Evolutionary conservation across 1,139 yeast species (phyloP).

Genomic region (Geotrichum reessii): DNA sequence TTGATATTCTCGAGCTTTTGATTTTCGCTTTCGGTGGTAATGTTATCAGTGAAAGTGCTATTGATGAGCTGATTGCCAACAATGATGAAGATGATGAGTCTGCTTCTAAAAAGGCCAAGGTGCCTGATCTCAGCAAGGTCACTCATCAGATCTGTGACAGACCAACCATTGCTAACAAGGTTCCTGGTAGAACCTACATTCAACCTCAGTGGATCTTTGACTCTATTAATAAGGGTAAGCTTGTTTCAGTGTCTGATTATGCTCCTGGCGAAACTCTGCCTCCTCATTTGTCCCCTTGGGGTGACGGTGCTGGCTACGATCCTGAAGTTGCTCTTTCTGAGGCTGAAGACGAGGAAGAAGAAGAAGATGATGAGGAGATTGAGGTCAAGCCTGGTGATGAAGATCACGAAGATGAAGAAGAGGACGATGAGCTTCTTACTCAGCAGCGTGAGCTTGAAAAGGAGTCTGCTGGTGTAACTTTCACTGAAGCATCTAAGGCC

Average conservation of each 20-base stretch:
- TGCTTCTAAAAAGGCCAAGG: slow-evolving; percentile 30
- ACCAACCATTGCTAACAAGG: slow-evolving; percentile 70
- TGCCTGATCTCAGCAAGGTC: slow-evolving; percentile 58
- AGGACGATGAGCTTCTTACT: slow-evolving; percentile 46
- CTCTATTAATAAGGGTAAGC: slow-evolving; percentile 69
- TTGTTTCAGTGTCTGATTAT: slow-evolving; percentile 71
- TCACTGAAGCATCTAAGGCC: slow-evolving; percentile 45
- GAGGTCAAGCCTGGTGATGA: slow-evolving; percentile 49
- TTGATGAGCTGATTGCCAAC: slow-evolving; percentile 59
- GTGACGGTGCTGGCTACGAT: slow-evolving; percentile 85
- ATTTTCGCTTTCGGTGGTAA: slow-evolving; percentile 84
- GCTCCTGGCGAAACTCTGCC: slow-evolving; percentile 95
- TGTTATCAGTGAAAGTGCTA: slow-evolving; percentile 76
- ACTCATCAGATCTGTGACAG: slow-evolving; percentile 95
- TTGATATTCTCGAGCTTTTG: slow-evolving; percentile 84
- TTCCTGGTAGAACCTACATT: slow-evolving; percentile 85
- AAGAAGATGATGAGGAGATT: slow-evolving; percentile 45
- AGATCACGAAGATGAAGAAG: slow-evolving; percentile 46
- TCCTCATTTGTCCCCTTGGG: slow-evolving; percentile 98
- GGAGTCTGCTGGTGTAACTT: slow-evolving; percentile 83
- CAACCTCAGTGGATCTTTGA: slow-evolving; percentile 99
- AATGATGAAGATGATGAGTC: slow-evolving; percentile 33
- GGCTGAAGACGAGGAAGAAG: slow-evolving; percentile 39
- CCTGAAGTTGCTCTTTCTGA: slow-evolving; percentile 54
- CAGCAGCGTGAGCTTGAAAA: slow-evolving; percentile 82